Base-by-base conservation (phyloP, 768 basidiomycete species). In the Lactarius trivialis region DNA sequence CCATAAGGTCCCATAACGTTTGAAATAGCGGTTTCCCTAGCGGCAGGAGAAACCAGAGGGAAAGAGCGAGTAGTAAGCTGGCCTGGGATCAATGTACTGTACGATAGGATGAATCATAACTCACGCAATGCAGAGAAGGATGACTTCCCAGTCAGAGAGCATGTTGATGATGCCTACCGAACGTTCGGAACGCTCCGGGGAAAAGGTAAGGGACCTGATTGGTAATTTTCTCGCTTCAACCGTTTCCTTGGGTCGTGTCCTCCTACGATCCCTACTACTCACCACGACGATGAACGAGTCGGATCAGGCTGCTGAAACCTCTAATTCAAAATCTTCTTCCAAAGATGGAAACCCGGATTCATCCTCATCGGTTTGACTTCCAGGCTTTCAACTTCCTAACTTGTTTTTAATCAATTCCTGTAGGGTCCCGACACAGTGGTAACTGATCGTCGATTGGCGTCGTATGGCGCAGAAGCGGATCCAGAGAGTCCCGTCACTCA, bases 41-140 rank as follows among this genome's bases (percentile, higher is more conserved):
- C 7, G 85, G 87, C 36, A 85, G 85, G 55, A 88, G 72, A 62
- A 86, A 72, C 68, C 86, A 89, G 84, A 86, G 86, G 45, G 11
- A 78, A 7, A 87, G 68, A 32, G 80, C 75, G 17, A 79, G 77
- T 41, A 79, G 70, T 21, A 48, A 24, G 41, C 82, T 85, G 55
- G 50, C 49, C 7, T 4, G 50, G 14, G 33, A n/a, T 36, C 30
- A 4, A 4, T 26, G 21, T 45, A 14, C 24, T 26, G 21, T 45
- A 14, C 24, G 21, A 24, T 9, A 24, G 21, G 24, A 48, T 24
- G 24, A 24, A 26, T 14, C 12, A 26, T 48, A 24, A 26, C 45
- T 48, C 14, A 24, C 45, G 24, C 45, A 21, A 48, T 48, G 45
- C 24, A 21, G 45, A 48, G 28, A 9, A 60, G 15, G 34, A 60